Conservation (phyloP, 768 basidiomycete species). For the Exidia glandulosa region DNA sequence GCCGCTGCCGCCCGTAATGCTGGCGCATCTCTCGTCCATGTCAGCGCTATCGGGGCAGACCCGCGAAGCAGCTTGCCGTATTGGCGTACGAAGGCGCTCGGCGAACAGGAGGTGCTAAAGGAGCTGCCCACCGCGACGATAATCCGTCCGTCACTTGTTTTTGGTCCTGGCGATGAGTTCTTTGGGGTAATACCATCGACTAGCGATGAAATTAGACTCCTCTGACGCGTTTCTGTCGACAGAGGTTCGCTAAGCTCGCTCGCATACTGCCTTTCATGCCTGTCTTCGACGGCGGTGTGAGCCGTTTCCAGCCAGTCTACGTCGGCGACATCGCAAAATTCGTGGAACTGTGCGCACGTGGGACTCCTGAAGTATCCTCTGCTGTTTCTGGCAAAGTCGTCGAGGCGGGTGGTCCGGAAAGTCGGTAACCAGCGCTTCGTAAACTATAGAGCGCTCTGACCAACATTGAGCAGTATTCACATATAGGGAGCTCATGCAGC, state of each 20-base stretch:
- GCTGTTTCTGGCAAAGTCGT: conserved; percentile 33
- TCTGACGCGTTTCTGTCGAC: neutral
- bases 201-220: neutral
- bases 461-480: conserved; percentile 41
- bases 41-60: conserved; percentile 72
- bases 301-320: conserved; percentile 64
- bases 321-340: conserved; percentile 55
- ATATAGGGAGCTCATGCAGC: conserved; percentile 55
- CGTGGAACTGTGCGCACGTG: conserved; percentile 46
- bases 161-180: conserved; percentile 67
- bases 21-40: conserved; percentile 50
- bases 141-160: conserved; percentile 60
- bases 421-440: conserved; percentile 28
- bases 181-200: conserved; percentile 41
- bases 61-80: conserved; percentile 46
- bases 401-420: conserved; percentile 38
- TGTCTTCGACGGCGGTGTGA: conserved; percentile 61
- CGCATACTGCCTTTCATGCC: conserved; percentile 57
- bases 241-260: conserved; percentile 56
- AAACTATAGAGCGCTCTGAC: neutral
- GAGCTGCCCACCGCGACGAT: conserved; percentile 44
- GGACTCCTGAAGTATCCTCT: conserved; percentile 26
- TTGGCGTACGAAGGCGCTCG: conserved; percentile 48
- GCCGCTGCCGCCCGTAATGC: conserved; percentile 38
- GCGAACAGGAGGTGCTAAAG: conserved; percentile 42